These are phyloP conservation scores for Stachybotrys echinatus DNA, from an alignment of 2,329 filamentous ascomycete species.

Conservation along the genomic window DNA sequence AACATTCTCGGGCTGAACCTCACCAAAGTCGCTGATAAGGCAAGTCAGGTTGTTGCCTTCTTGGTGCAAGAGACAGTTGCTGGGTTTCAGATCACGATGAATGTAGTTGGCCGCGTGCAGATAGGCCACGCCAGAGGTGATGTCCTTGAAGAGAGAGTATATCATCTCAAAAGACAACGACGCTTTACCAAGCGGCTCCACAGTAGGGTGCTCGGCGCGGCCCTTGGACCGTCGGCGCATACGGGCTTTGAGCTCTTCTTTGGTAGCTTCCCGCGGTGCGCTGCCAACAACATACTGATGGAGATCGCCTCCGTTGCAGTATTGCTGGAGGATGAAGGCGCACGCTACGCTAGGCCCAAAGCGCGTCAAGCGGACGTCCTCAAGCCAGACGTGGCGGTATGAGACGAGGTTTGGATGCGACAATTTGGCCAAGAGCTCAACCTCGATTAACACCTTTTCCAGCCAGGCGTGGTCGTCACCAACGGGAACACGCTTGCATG, in stretches of 20 bases:
- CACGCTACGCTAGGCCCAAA: slow-evolving; percentile 92
- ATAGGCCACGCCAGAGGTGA: slow-evolving; percentile 86
- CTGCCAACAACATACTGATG: slow-evolving; percentile 79
- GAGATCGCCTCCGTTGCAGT: slow-evolving; percentile 90
- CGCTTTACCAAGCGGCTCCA: slow-evolving; percentile 35
- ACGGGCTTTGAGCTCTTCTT: slow-evolving; percentile 83
- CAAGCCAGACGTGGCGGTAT: slow-evolving; percentile 95
- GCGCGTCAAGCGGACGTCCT: slow-evolving; percentile 75
- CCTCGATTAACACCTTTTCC: slow-evolving; percentile 88
- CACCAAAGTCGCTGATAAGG: slow-evolving; percentile 95
- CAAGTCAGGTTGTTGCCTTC: slow-evolving; percentile 69
- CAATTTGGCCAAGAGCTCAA: slow-evolving; percentile 84
- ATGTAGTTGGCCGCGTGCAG: slow-evolving; percentile 90
- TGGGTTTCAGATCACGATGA: slow-evolving; percentile 92
- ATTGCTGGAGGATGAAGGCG: slow-evolving; percentile 95
- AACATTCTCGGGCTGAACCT: slow-evolving; percentile 81
- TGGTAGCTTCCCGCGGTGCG: slow-evolving; percentile 57
- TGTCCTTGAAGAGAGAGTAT: slow-evolving; percentile 93
- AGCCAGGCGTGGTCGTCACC: slow-evolving; percentile 93
- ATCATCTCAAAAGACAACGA: slow-evolving; percentile 78
- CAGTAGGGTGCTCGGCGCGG: slow-evolving; percentile 56
- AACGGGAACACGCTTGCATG: slow-evolving; percentile 94
- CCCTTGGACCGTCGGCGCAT: slow-evolving; percentile 79
- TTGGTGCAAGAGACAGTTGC: slow-evolving; percentile 84
- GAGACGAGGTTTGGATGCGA: slow-evolving; percentile 94